phyloP scores from a whole-genome alignment of 495 filamentous ascomycete species.

The Podospora fimiseda region DNA sequence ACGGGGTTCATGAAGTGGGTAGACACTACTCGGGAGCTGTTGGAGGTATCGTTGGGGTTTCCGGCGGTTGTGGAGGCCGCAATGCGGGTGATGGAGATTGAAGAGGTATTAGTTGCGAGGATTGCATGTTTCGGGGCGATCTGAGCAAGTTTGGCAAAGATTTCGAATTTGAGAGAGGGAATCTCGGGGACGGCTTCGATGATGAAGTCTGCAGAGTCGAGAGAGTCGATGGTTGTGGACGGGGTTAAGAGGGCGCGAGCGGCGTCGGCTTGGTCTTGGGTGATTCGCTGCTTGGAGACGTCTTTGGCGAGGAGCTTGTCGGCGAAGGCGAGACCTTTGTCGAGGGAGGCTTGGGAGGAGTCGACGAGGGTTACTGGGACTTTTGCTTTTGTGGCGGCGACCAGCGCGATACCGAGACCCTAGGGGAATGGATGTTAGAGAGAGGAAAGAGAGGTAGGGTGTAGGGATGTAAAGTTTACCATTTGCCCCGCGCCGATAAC shows the following conservation, averaged over 20 bases:
- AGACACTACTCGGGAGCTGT: constrained; percentile 80
- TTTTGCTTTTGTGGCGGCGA: constrained; percentile 77
- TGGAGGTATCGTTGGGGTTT: constrained; percentile 69
- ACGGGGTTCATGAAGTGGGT: constrained; percentile 99
- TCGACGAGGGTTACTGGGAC: constrained; percentile 87
- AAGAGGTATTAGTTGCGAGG: constrained; percentile 94
- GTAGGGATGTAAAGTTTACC: constrained; percentile 45
- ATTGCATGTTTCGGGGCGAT: constrained; percentile 83
- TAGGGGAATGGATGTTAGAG: constrained; percentile 28
- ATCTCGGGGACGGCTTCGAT: constrained; percentile 98
- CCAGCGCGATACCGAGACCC: constrained; percentile 94
- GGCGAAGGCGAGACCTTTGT: constrained; percentile 92
- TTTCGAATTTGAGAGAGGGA: constrained; percentile 72
- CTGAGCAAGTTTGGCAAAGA: constrained; percentile 78
- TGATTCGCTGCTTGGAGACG: constrained; percentile 74
- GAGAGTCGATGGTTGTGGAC: constrained; percentile 67
- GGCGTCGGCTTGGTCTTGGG: constrained; percentile 67
- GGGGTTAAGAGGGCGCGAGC: constrained; percentile 61
- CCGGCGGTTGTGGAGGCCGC: constrained; percentile 69
- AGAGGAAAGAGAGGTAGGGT: not conserved
- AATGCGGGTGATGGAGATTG: constrained; percentile 94
- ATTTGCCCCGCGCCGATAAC: constrained; percentile 96
- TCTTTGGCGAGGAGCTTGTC: constrained; percentile 92
- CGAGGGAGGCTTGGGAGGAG: constrained; percentile 73
- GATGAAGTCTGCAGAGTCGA: constrained; percentile 87